Base-by-base conservation (phyloP, 352 stramenopile genomes). In the Phytophthora tentaculata region DNA sequence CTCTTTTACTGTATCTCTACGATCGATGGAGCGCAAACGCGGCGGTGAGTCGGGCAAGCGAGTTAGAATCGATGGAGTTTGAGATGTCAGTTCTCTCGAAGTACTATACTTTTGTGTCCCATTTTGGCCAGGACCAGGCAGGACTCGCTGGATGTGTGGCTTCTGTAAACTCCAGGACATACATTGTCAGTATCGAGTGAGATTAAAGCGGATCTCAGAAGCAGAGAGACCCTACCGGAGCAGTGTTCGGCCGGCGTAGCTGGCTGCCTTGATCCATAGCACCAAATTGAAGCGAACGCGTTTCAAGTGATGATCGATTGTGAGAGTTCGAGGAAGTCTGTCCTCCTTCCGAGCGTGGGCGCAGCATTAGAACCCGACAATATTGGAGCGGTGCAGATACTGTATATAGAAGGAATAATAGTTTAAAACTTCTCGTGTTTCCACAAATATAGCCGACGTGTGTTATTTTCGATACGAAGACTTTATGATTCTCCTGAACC, bases 31-130 rank as follows among this genome's bases (percentile, higher is more conserved):
- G 23, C n/a, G 5, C 16, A 49, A 55, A 9, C 68, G 79, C 12
- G 83, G 80, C 1, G 83, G 83, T 1, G 83, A 91, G 55, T 89
- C 72, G 0, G 83, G 80, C 12, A 91, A 48, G n/a, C 77, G 77
- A 1, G 74, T 83, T 71, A 91, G 80, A 39, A 79, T 84, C 19
- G 63, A 74, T 13, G 60, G 35, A 6, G 68, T 23, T 16, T 17
- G 17, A 13, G 57, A 19, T 9, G 39, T 54, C 7, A 22, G 53
- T 45, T 71, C 50, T 23, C 10, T 32, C 5, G 50, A 56, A 28
- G 5, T 49, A 14, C 32, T 37, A 20, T 26, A 53, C 24, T 77
- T 64, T 22, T 49, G 44, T 24, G 67, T 17, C n/a, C 52, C 39
- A 10, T 51, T 63, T 55, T 79, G 72, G 16, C 72, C 66, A 17